Evolutionary conservation across 2,329 filamentous ascomycete genomes (phyloP), one percentile per base, ranked within the genome.

Genomic region (Penicillium digitatum): DNA sequence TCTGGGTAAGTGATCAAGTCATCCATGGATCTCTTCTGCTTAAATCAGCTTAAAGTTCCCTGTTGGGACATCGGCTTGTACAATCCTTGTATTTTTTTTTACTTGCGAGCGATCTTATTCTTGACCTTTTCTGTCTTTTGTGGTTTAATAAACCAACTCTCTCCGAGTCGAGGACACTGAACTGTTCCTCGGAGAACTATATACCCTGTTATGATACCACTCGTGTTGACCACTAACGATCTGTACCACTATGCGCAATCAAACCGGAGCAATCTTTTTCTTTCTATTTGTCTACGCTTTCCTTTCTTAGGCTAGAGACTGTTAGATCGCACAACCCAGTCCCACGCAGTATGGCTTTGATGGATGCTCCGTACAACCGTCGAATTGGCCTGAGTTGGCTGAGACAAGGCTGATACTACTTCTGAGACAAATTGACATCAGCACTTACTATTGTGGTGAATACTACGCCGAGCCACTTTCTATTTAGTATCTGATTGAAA

Each of bases 191-290:
- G 40, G 47, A 38, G 39, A 54, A 53, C 26, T n/a, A 22, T n/a
- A 32, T 34, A 26, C 52, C 20, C 31, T 55, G 46, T 58, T 50
- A 60, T 10, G 60, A 61, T 48, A 27, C 49, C 32, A 47, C 37
- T 14, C 44, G 27, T 57, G 32, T 49, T 57, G 42, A 44, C 50
- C 44, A 35, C 38, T 40, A 27, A 57, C 43, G 40, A 56, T 20
- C 18, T 59, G 49, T 56, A 59, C 51, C 45, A 53, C 20, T 51
- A 39, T 38, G n/a, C 27, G 27, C 18, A 31, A 31, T n/a, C 26
- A 10, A 51, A 12, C 14, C 3, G 26, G 32, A 39, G 14, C 26
- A 27, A 18, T 32, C 14, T 11, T 52, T 53, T 12, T 29, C 14
- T 29, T 29, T 31, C 27, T 5, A 24, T 34, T 27, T 42, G 18